phyloP scores from a whole-genome alignment of 176 grass and related monocot species.

The Coix lacrymajobi region DNA sequence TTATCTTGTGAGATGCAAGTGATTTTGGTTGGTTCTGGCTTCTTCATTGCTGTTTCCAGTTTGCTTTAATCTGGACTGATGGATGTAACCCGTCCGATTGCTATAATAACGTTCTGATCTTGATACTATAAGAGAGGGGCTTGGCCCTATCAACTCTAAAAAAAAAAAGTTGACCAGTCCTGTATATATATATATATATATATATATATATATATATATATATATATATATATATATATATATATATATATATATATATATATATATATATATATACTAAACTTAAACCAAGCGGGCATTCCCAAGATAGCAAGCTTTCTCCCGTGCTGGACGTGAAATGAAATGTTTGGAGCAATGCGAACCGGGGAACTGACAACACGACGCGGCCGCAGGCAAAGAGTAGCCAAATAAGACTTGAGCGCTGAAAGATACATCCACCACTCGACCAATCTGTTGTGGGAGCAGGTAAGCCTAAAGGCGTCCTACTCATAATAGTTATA shows the following conservation, averaged over 20 bases:
- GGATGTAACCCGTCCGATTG: background rate
- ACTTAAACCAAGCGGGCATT: background rate
- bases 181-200: too few relatives aligned
- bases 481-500: background rate
- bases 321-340: background rate
- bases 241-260: too few relatives aligned
- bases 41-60: background rate
- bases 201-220: too few relatives aligned
- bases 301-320: background rate
- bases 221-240: too few relatives aligned
- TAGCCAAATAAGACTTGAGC: background rate
- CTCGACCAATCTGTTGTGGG: slow-evolving; percentile 1
- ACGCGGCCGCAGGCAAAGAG: background rate
- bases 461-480: slow-evolving; percentile 20
- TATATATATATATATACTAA: too few relatives aligned
- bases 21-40: background rate
- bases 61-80: background rate
- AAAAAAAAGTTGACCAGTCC: background rate
- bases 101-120: background rate
- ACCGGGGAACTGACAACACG: background rate
- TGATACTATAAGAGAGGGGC: background rate
- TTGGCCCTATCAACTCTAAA: background rate
- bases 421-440: slow-evolving; percentile 26
- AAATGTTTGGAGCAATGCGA: background rate
- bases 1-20: background rate